phyloP scores from a whole-genome alignment of 2,329 filamentous ascomycete species.

The Colletotrichum sp. region DNA sequence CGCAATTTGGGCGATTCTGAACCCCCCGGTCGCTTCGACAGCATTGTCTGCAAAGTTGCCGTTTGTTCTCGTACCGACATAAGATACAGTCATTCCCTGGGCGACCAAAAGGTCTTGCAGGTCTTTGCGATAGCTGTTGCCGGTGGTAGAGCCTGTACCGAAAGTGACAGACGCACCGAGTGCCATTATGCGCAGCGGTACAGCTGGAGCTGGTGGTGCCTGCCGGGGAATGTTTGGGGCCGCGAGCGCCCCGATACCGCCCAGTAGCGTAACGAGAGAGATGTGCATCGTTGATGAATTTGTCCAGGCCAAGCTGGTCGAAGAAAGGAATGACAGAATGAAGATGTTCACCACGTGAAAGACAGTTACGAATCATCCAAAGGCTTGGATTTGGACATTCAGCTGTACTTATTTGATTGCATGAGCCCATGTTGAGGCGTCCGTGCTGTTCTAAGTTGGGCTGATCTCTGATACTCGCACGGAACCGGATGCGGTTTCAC shows the following conservation, averaged over 20 bases:
- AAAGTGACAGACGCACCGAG: slow-evolving; percentile 15
- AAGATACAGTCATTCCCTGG: slow-evolving; percentile 3
- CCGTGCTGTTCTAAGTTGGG: not conserved
- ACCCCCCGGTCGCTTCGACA: slow-evolving; percentile 9
- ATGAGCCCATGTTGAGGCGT: not conserved
- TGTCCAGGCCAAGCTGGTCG: not conserved
- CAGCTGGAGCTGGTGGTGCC: not conserved
- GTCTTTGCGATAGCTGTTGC: slow-evolving; percentile 41
- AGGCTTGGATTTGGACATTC: not conserved
- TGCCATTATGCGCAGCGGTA: slow-evolving; percentile 8
- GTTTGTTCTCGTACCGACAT: not conserved
- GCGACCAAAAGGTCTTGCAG: slow-evolving; percentile 27
- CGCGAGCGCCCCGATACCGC: not conserved
- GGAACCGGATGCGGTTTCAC: slow-evolving; percentile 13
- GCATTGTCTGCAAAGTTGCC: slow-evolving; percentile 13
- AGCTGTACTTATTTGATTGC: not conserved
- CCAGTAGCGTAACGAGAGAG: not conserved
- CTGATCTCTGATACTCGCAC: slow-evolving; percentile 13
- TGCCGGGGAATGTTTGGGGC: not conserved
- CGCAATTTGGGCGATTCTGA: slow-evolving; percentile 13
- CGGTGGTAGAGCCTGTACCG: slow-evolving; percentile 30
- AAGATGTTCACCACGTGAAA: not conserved
- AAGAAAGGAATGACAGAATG: not conserved
- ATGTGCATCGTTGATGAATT: not conserved
- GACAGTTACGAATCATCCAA: not conserved